These are phyloP conservation scores for Pezicula rhizophila DNA, from an alignment of 2,329 filamentous ascomycete genomes.

Conservation along the genomic window DNA sequence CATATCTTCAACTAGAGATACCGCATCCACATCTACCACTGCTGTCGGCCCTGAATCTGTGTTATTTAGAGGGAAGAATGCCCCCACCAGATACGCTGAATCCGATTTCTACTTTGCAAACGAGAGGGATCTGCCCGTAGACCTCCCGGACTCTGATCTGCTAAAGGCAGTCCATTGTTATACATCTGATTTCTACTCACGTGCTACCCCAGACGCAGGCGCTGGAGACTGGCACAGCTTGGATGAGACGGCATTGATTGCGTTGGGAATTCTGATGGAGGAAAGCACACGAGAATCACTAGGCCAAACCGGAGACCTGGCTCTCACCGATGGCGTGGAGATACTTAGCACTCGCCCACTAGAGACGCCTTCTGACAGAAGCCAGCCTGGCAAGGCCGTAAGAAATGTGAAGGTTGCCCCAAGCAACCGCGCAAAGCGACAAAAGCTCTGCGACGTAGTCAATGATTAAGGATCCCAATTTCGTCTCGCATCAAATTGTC, in stretches of 20 bases:
- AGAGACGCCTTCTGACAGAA: not conserved
- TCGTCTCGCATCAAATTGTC: too few relatives aligned
- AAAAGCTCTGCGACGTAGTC: too few relatives aligned
- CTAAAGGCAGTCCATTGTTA: conserved; percentile 65
- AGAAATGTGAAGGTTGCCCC: too few relatives aligned
- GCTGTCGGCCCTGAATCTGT: conserved; percentile 62
- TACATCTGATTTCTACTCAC: conserved; percentile 58
- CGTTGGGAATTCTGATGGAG: conserved; percentile 69
- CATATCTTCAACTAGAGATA: conserved; percentile 22
- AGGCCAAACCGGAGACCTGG: conserved; percentile 61
- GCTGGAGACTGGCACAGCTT: conserved; percentile 49
- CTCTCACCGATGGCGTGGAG: conserved; percentile 56
- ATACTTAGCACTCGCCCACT: conserved; percentile 1
- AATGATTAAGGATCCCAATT: too few relatives aligned
- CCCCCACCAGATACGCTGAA: conserved; percentile 63
- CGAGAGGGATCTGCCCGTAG: conserved; percentile 44
- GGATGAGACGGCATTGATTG: conserved; percentile 73
- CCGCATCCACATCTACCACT: conserved; percentile 23
- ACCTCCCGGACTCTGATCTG: conserved; percentile 63
- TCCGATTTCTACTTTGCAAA: conserved; percentile 66
- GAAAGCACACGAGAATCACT: conserved; percentile 58
- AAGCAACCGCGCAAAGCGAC: too few relatives aligned
- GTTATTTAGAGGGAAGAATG: conserved; percentile 58
- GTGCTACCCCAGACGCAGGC: conserved; percentile 19
- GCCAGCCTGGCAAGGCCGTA: not conserved